Evolutionary conservation across 371 early-diverging fungal species (phyloP).

Genomic region (Entomophthora muscae): DNA sequence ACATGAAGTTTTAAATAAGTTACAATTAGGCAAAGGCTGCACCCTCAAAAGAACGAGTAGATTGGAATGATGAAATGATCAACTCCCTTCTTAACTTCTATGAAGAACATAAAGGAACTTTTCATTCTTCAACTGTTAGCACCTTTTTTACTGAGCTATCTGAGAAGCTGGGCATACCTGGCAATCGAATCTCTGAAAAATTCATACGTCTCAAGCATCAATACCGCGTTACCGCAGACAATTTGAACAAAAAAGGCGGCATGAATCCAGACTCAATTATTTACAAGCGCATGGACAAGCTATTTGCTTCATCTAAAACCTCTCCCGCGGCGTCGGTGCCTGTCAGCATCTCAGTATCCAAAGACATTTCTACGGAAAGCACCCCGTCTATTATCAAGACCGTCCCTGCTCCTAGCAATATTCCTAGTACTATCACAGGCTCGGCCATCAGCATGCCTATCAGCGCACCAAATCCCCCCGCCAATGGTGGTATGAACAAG

Average conservation of each 20-base stretch:
- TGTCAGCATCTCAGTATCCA: no score
- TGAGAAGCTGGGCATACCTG: neutral
- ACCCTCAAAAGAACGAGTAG: neutral
- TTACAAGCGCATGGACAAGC: neutral
- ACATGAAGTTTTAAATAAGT: neutral
- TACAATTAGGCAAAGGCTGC: neutral
- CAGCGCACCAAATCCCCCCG: no score
- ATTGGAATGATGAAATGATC: neutral
- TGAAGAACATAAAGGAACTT: neutral
- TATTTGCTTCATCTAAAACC: neutral
- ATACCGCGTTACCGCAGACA: neutral
- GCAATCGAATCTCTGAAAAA: neutral
- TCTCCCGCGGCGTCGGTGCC: neutral
- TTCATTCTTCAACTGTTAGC: neutral
- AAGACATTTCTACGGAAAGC: no score
- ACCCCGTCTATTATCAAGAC: no score
- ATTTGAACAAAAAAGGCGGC: neutral
- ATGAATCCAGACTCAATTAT: neutral
- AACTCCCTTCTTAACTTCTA: neutral
- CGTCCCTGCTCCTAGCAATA: no score
- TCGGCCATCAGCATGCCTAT: no score
- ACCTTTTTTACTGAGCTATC: neutral
- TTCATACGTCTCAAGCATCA: neutral
- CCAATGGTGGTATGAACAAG: no score
- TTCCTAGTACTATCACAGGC: no score